Evolutionary conservation across 768 basidiomycete species (phyloP).

Genomic region (Agaricus blazei): DNA sequence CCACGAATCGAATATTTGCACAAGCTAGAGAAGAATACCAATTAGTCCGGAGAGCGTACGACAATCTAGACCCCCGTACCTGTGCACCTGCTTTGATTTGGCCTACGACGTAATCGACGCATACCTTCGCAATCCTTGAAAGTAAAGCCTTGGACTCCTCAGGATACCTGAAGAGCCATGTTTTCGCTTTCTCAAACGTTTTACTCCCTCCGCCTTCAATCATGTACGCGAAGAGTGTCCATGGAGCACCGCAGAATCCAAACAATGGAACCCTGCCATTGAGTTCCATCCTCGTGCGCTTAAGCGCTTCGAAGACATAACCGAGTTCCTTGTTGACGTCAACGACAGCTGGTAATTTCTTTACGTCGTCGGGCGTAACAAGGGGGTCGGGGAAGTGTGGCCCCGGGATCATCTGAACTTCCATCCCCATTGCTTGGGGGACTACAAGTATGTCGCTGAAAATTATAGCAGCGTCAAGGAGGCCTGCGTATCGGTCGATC

Average conservation of each 20-base stretch:
- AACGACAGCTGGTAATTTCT: slow-evolving; percentile 54
- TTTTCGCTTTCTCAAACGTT: slow-evolving; percentile 86
- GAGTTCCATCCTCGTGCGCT: slow-evolving; percentile 71
- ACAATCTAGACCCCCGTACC: slow-evolving; percentile 34
- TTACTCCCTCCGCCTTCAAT: slow-evolving; percentile 94
- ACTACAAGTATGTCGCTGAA: slow-evolving; percentile 98
- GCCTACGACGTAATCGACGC: slow-evolving; percentile 85
- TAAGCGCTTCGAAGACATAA: slow-evolving; percentile 93
- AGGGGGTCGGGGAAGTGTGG: slow-evolving; percentile 89
- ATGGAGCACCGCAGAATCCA: slow-evolving; percentile 96
- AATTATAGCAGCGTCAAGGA: slow-evolving; percentile 95
- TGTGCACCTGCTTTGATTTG: slow-evolving; percentile 96
- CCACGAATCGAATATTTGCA: slow-evolving; percentile 98
- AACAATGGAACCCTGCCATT: slow-evolving; percentile 91
- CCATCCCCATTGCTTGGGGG: slow-evolving; percentile 97
- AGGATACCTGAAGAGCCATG: slow-evolving; percentile 91
- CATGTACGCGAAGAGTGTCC: slow-evolving; percentile 99
- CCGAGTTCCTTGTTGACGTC: slow-evolving; percentile 81
- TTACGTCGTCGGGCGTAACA: slow-evolving; percentile 66
- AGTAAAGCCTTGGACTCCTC: slow-evolving; percentile 77
- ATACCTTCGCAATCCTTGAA: slow-evolving; percentile 78
- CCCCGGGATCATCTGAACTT: slow-evolving; percentile 89
- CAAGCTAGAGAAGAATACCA: slow-evolving; percentile 44
- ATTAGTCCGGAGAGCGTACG: background rate
- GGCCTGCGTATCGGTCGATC: slow-evolving; percentile 78